A percentile compares a stretch with the other conserved stretches of the same genome.
Conservation (phyloP, 148 eudicot species). For the Rhododendron ferrugineum region DNA sequence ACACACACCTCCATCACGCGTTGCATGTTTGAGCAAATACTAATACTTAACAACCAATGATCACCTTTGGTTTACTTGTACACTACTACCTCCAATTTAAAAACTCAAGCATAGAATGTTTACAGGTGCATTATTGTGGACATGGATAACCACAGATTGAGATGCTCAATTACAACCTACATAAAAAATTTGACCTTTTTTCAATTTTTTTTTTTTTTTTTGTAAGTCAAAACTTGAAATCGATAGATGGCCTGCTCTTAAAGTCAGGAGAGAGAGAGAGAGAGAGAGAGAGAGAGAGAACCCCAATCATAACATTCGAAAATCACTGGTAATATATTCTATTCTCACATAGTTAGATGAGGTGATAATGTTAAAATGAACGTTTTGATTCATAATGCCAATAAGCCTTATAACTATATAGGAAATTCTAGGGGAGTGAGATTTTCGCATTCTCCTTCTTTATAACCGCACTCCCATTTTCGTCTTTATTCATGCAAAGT, state of each 20-base stretch:
- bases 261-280: neutral
- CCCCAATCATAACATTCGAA: neutral
- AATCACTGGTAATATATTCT: neutral
- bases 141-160: neutral
- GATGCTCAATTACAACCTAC: neutral
- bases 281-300: neutral
- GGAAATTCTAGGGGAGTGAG: neutral
- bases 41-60: neutral
- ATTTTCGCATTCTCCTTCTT: too few relatives aligned
- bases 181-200: neutral
- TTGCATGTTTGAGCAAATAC: neutral
- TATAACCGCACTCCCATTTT: too few relatives aligned
- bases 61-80: neutral
- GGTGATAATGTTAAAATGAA: neutral
- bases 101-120: neutral
- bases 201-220: neutral
- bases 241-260: neutral
- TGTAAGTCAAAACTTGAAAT: neutral
- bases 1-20: neutral
- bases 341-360: neutral
- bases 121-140: neutral
- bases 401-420: neutral
- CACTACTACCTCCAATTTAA: neutral
- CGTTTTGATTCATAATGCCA: neutral
- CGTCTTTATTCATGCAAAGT: too few relatives aligned